Evolutionary conservation across 2,329 filamentous ascomycete genomes (phyloP), one percentile per base, ranked within the genome.

Genomic region (Diaporthe vaccinii): DNA sequence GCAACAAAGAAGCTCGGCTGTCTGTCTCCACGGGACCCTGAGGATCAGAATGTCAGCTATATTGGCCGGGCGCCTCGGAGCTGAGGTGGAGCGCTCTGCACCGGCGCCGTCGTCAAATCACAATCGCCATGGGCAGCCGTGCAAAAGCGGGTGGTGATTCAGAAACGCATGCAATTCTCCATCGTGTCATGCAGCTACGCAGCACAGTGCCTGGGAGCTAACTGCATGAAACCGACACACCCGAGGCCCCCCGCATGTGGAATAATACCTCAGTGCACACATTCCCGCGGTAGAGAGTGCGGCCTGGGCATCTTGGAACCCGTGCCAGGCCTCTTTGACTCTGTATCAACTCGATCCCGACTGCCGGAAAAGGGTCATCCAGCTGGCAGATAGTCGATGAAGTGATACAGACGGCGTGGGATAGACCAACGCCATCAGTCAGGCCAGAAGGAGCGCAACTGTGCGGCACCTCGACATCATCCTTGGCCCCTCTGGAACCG

Each of bases 111-210:
- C 65, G 65, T 69, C 65, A 69, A 69, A 69, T 69, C 65, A 69
- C 65, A 69, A 34, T 69, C 65, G 46, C 46, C 20, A 41, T 69
- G 31, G 3, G 20, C 46, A 39, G 49, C 22, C 65, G 46, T 69
- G 65, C 28, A 20, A 53, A 69, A 69, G 49, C 65, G 46, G 62
- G 65, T 55, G 65, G 46, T 68, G 62, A 68, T 68, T 68, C 62
- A 39, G 62, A 68, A 53, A 68, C 39, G 62, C 62, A 68, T 68
- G 62, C 62, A 25, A 36, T 39, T 68, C 62, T 10, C 62, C 62
- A 68, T 53, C 62, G 34, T 68, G 46, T 53, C 62, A 68, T 68
- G 62, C 62, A 68, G 62, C 62, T 53, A 68, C 62, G n/a, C 62
- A 51, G 62, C 65, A 69, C 65, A 69, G 65, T 55, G 65, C 65